Conservation (phyloP, 1,284 basidiomycete species). For the Clitocybe nebularis region DNA sequence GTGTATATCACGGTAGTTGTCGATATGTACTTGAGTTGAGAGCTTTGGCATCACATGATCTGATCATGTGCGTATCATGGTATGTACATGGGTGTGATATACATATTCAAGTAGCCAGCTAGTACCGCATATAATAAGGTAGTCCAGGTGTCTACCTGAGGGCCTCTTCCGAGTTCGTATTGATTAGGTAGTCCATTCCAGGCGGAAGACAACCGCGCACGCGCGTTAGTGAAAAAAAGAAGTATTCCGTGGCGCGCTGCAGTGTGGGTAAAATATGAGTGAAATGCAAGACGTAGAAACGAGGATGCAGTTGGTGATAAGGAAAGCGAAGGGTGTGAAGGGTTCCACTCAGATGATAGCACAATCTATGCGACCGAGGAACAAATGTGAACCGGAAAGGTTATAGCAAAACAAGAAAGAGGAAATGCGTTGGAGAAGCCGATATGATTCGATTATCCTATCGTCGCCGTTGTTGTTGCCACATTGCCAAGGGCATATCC, state of each 20-base stretch:
- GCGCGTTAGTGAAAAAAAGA: slow-evolving; percentile 7
- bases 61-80: no score
- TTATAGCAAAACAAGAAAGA: slow-evolving; percentile 8
- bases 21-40: no score
- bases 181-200: slow-evolving; percentile 18
- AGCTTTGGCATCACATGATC: no score
- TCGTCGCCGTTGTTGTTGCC: slow-evolving; percentile 67
- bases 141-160: slow-evolving; percentile 1
- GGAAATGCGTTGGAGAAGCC: slow-evolving; percentile 1
- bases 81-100: no score
- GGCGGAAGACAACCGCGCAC: slow-evolving; percentile 10
- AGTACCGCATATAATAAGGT: no score
- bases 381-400: slow-evolving; percentile 10
- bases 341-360: slow-evolving; percentile 17
- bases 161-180: slow-evolving; percentile 4
- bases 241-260: slow-evolving; percentile 2
- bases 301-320: slow-evolving; percentile 10
- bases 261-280: slow-evolving; percentile 12
- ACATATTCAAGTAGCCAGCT: no score
- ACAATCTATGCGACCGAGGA: slow-evolving; percentile 12
- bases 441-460: slow-evolving; percentile 23
- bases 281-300: slow-evolving; percentile 8
- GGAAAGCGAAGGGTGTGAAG: slow-evolving; percentile 5
- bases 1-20: no score
- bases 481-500: slow-evolving; percentile 71